phyloP scores from a whole-genome alignment of 495 filamentous ascomycete genomes.

The Penicillium salamii region DNA sequence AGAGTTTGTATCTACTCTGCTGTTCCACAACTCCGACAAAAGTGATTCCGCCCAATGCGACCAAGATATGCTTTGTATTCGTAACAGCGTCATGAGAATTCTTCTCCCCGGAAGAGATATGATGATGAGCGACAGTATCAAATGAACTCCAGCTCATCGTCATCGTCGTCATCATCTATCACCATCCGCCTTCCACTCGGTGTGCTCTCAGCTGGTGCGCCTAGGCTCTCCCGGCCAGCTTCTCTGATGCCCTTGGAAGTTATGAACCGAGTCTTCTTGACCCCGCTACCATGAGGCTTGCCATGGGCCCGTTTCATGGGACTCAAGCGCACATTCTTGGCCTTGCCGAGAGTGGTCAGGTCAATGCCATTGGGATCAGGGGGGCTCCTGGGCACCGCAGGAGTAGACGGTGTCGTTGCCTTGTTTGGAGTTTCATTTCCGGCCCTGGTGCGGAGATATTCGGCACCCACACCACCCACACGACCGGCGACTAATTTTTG shows the following conservation, averaged over 20 bases:
- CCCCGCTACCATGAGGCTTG: slow-evolving; percentile 33
- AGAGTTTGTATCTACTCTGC: background rate
- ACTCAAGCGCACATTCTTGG: slow-evolving; percentile 58
- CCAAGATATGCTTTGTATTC: slow-evolving; percentile 10
- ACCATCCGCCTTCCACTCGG: slow-evolving; percentile 26
- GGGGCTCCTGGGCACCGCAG: slow-evolving; percentile 9
- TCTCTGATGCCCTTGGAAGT: slow-evolving; percentile 73
- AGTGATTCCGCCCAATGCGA: slow-evolving; percentile 13
- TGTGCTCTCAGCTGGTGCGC: slow-evolving; percentile 41
- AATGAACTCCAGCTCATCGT: slow-evolving; percentile 57
- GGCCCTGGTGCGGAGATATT: slow-evolving; percentile 65
- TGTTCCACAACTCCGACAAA: background rate
- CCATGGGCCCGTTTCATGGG: slow-evolving; percentile 59
- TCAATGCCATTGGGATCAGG: slow-evolving; percentile 19
- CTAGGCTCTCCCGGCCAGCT: slow-evolving; percentile 72
- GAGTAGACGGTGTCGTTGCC: slow-evolving; percentile 3
- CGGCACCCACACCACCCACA: slow-evolving; percentile 67
- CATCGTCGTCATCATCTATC: slow-evolving; percentile 43
- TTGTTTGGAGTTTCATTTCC: slow-evolving; percentile 20
- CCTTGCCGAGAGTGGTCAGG: slow-evolving; percentile 31
- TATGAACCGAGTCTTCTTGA: slow-evolving; percentile 81
- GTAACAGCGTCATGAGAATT: slow-evolving; percentile 13
- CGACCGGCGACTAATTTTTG: slow-evolving; percentile 58
- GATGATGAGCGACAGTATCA: slow-evolving; percentile 19
- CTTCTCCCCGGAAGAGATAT: background rate